Evolutionary conservation across 345 rosid species (phyloP).

Genomic region (Acer saccharum): DNA sequence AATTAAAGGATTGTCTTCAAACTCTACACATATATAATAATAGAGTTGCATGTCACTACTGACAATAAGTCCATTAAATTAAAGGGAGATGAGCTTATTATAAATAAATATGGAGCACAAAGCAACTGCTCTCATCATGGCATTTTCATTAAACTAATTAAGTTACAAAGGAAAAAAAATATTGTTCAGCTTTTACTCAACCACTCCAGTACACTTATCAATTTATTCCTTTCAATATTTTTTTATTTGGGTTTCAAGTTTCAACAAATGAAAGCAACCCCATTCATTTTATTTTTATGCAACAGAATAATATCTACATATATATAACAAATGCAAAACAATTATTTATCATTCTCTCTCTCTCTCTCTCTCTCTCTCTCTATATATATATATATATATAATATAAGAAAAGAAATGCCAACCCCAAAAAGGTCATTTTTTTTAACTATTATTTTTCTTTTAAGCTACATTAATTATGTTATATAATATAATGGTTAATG

Average conservation of each 20-base stretch:
- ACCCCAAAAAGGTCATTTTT: not conserved
- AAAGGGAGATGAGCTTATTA: no score
- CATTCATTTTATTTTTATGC: not conserved
- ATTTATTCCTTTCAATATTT: not conserved
- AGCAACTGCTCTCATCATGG: not conserved
- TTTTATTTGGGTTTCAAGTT: not conserved
- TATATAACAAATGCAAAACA: not conserved
- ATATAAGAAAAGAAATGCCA: not conserved
- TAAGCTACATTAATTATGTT: not conserved
- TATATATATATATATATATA: not conserved
- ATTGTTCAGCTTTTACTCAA: conserved; percentile 8
- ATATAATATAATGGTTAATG: not conserved
- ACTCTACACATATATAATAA: not conserved
- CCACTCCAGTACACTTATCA: not conserved
- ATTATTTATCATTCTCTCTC: no score
- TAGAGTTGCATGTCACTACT: not conserved
- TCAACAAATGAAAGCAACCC: conserved; percentile 13
- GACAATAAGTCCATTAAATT: no score
- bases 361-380: not conserved
- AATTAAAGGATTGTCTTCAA: not conserved
- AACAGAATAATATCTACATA: not conserved
- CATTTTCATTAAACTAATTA: not conserved
- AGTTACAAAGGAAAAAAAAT: not conserved
- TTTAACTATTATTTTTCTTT: not conserved
- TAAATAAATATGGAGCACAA: not conserved